Percentiles rank a stretch among this genome's conserved stretches.
phyloP scores from a whole-genome alignment of 805 yeast species.

The Saccharomycopsis babjevae region DNA sequence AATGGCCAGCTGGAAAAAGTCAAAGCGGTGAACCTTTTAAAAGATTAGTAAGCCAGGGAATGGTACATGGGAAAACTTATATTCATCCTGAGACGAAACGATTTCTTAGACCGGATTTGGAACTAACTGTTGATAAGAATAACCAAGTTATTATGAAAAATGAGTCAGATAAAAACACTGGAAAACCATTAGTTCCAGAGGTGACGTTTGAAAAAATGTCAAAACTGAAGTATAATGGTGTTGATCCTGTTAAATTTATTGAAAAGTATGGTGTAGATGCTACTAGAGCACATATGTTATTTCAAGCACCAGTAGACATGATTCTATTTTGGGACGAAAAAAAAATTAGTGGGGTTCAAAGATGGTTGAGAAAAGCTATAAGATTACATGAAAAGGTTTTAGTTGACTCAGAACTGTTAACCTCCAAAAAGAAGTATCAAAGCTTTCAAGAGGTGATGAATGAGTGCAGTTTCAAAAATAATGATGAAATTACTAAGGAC shows the following conservation, averaged over 20 bases:
- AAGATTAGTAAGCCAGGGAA: constrained; percentile 83
- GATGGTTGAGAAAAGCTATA: constrained; percentile 49
- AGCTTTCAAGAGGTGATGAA: neutral
- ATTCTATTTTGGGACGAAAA: constrained; percentile 82
- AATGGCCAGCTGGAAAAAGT: constrained; percentile 51
- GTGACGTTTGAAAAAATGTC: constrained; percentile 88
- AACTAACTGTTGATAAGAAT: constrained; percentile 33
- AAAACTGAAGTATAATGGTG: constrained; percentile 90
- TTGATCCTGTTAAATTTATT: constrained; percentile 76
- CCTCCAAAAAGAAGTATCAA: neutral
- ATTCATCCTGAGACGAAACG: constrained; percentile 61
- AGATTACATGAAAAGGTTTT: neutral
- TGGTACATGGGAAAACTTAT: constrained; percentile 92
- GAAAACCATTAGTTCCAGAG: constrained; percentile 40
- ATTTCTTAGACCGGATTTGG: constrained; percentile 71
- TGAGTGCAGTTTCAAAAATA: neutral
- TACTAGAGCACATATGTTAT: constrained; percentile 83
- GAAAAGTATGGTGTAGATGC: constrained; percentile 82
- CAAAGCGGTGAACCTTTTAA: constrained; percentile 67
- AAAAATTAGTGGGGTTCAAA: constrained; percentile 75
- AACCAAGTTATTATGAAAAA: constrained; percentile 11
- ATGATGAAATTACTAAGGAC: constrained; percentile 18
- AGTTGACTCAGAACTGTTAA: neutral
- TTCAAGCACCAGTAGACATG: constrained; percentile 83
- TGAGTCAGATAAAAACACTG: constrained; percentile 33